Conservation (phyloP, 441 rosid genomes). For the Eutrema salsugineum region DNA sequence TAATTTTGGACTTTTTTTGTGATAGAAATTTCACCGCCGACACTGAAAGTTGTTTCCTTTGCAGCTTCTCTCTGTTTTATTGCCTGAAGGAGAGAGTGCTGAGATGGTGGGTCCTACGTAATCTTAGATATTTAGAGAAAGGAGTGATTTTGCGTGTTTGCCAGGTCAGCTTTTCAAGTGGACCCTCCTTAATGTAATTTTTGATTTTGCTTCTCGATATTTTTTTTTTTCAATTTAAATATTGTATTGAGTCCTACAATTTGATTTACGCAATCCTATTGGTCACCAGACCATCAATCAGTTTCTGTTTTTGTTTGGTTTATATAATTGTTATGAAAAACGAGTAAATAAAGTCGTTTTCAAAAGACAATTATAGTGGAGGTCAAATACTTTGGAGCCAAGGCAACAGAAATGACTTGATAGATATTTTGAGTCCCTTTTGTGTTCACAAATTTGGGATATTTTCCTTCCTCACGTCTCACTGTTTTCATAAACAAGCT, state of each 20-base stretch:
- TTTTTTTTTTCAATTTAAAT: background rate
- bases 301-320: background rate
- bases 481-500: background rate
- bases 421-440: slow-evolving; percentile 5
- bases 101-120: slow-evolving; percentile 17
- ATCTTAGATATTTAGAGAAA: slow-evolving; percentile 2
- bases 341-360: background rate
- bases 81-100: background rate
- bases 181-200: background rate
- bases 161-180: slow-evolving; percentile 24
- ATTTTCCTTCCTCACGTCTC: background rate
- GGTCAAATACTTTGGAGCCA: slow-evolving; percentile 12
- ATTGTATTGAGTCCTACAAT: background rate
- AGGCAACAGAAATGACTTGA: background rate
- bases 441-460: background rate
- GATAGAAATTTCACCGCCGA: background rate
- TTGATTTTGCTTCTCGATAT: background rate
- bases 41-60: slow-evolving; percentile 16
- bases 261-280: slow-evolving; percentile 9
- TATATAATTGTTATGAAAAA: background rate
- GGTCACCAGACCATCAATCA: background rate
- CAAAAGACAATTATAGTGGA: background rate
- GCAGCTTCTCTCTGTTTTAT: background rate
- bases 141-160: slow-evolving; percentile 23
- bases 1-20: background rate